Evolutionary conservation across 1,139 yeast genomes (phyloP).

Genomic region (Pichia sp.): DNA sequence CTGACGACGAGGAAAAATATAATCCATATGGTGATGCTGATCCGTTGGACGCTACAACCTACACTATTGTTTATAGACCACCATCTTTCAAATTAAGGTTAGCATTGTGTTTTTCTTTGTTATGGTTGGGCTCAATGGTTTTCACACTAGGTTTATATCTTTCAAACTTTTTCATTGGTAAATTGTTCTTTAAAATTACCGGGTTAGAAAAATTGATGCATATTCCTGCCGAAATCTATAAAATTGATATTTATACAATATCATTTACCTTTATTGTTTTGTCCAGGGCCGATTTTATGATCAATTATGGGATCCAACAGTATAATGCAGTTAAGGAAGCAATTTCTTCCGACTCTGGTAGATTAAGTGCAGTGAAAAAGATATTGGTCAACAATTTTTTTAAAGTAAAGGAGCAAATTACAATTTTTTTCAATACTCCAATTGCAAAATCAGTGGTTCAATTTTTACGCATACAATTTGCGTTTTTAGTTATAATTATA

Average conservation of each 20-base stretch:
- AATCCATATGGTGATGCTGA: constrained; percentile 51
- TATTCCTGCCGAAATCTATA: constrained; percentile 2
- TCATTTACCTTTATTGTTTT: constrained; percentile 9
- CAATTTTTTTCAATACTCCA: not conserved
- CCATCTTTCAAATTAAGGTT: constrained; percentile 63
- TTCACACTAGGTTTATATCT: constrained; percentile 30
- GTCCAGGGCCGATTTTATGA: not conserved
- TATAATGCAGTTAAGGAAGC: not conserved
- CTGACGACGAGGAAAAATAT: constrained; percentile 28
- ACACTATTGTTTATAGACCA: constrained; percentile 80
- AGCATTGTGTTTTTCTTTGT: constrained; percentile 41
- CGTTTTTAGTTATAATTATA: no score
- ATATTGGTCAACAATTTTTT: not conserved
- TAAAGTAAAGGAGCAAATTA: not conserved
- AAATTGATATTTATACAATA: constrained; percentile 4
- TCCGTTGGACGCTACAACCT: constrained; percentile 41
- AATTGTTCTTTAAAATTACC: constrained; percentile 6
- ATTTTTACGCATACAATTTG: not conserved
- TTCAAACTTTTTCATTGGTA: constrained; percentile 7
- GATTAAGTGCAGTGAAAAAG: not conserved
- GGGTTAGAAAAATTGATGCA: not conserved
- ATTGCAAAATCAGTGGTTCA: no score
- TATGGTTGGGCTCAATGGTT: constrained; percentile 66
- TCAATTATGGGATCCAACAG: not conserved
- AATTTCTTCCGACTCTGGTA: not conserved